Conservation (phyloP, 108 stramenopile species). For the Cyclostephanos invisitatus region DNA sequence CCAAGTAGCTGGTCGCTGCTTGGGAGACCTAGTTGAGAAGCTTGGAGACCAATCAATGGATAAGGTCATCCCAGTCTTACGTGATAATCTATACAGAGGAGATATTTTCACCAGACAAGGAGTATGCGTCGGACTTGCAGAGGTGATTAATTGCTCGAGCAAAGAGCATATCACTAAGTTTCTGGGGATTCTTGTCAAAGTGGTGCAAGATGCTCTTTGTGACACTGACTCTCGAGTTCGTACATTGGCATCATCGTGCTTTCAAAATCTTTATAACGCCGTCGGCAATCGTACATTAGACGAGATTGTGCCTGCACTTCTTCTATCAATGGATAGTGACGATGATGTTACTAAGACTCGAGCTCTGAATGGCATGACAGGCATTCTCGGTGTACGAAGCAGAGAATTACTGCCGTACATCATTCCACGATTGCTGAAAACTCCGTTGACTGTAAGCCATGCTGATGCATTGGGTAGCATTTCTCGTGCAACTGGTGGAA, state of each 20-base stretch:
- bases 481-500: constrained; percentile 81
- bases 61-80: constrained; percentile 93
- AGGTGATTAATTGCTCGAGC: constrained; percentile 89
- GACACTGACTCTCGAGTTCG: constrained; percentile 86
- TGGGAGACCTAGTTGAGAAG: constrained; percentile 97
- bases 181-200: constrained; percentile 90
- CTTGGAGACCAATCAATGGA: constrained; percentile 97
- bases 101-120: constrained; percentile 86
- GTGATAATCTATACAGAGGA: constrained; percentile 83
- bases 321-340: constrained; percentile 78
- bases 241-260: constrained; percentile 91
- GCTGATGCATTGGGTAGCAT: constrained; percentile 90
- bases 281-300: constrained; percentile 91
- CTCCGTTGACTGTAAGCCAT: constrained; percentile 84
- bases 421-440: constrained; percentile 85
- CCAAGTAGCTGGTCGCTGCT: constrained; percentile 91
- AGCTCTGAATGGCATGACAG: constrained; percentile 93
- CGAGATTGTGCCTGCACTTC: constrained; percentile 92
- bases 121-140: constrained; percentile 95
- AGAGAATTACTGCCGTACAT: constrained; percentile 93
- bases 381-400: constrained; percentile 89
- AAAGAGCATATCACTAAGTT: constrained; percentile 91
- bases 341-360: constrained; percentile 63
- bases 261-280: constrained; percentile 87
- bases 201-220: constrained; percentile 93